Base-by-base conservation (phyloP, 2,329 filamentous ascomycete genomes). In the Colletotrichum chrysophilum region DNA sequence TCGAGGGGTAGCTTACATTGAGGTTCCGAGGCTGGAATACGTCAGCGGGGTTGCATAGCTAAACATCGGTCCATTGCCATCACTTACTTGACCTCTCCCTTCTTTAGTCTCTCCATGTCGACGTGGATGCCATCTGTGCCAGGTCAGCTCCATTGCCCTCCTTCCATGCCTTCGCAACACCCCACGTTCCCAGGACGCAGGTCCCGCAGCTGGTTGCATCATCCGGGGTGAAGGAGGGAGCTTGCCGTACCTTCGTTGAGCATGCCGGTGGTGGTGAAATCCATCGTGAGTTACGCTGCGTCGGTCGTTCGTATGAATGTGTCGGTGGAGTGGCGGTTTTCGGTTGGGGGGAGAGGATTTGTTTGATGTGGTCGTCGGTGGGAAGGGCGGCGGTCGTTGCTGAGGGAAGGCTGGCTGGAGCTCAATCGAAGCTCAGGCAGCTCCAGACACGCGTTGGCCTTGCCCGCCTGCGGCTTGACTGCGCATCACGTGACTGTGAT, bases 21-120 rank as follows among this genome's bases (percentile, higher is more conserved):
- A 98, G 78, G 97, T 99, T 89, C 97, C 97, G 81, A 99, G 90
- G 88, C 96, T 98, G 75, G 52, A 24, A 74, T 73, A 75, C 78
- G 84, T 87, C 83, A 85, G 83, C 74, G 78, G 70, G 32, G 30
- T 34, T 43, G 32, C 32, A 16, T 43, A 32, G 32, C 26, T 18
- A 58, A 26, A 38, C 13, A 38, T 30, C n/a, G 24, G 30, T 30
- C 60, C n/a, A 62, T 21, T 36, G 36, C 38, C 32, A 48, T 56
- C 77, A 88, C 95, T 88, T 89, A 98, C 96, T 99, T 99, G 85
- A 99, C 96, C 89, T 99, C 97, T 77, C 97, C 97, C 87, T 96
- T 97, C 93, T 99, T 99, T 86, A 99, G 89, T 83, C 97, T 94
- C 83, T 98, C 95, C 97, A 99, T 99, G 84, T 99, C 97, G 81